Evolutionary conservation across 2,329 filamentous ascomycete genomes (phyloP).

Genomic region (Sporothrix luriei): DNA sequence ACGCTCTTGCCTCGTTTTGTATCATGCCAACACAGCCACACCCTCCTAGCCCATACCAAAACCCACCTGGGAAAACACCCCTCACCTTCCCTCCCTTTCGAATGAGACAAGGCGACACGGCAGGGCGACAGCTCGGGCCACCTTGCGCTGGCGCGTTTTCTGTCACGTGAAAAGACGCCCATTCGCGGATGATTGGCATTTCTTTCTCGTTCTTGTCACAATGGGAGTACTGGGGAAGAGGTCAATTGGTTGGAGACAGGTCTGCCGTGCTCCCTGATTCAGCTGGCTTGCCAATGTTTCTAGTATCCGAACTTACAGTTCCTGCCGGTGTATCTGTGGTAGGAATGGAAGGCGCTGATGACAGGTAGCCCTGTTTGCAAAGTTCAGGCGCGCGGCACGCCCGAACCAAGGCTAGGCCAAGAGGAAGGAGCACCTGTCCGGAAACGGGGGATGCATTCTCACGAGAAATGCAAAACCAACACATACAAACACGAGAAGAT

Average conservation of each 20-base stretch:
- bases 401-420: background rate
- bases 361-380: constrained; percentile 11
- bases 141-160: background rate
- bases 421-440: constrained; percentile 11
- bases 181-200: background rate
- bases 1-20: constrained; percentile 17
- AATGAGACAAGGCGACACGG: background rate
- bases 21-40: constrained; percentile 26
- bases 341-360: constrained; percentile 16
- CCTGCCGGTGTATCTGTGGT: background rate
- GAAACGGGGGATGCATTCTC: constrained; percentile 9
- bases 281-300: constrained; percentile 5
- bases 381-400: background rate
- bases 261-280: background rate
- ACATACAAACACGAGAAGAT: background rate
- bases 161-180: constrained; percentile 13
- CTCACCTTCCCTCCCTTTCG: constrained; percentile 31
- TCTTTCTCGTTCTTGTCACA: background rate
- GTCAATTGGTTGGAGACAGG: background rate
- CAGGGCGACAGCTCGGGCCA: constrained; percentile 13
- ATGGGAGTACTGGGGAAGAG: background rate
- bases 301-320: background rate
- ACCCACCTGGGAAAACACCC: constrained; percentile 9
- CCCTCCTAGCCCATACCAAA: constrained; percentile 17
- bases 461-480: constrained; percentile 10